These are phyloP conservation scores for Lantana camara DNA, from an alignment of 257 asterid species.

Conservation along the genomic window DNA sequence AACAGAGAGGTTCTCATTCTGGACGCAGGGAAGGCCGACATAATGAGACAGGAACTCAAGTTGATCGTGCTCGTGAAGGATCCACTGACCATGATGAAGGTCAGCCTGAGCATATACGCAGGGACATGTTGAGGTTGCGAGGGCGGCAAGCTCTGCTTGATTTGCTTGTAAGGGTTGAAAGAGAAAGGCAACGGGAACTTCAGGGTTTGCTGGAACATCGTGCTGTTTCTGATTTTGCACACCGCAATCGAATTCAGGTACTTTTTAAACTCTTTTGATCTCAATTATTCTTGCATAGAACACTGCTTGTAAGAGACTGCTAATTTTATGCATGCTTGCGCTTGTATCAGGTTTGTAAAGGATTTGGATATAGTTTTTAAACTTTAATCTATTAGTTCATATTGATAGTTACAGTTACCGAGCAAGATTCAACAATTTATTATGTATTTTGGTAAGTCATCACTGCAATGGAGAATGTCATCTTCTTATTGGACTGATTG, in stretches of 20 bases:
- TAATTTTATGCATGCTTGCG: slow-evolving; percentile 1
- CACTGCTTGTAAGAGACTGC: slow-evolving; percentile 2
- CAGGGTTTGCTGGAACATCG: slow-evolving; percentile 83
- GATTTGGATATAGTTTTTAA: slow-evolving; percentile 13
- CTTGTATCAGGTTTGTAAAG: slow-evolving; percentile 20
- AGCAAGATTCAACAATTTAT: neutral
- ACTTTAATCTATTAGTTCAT: slow-evolving; percentile 20
- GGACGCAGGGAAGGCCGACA: slow-evolving; percentile 57
- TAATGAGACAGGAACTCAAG: slow-evolving; percentile 44
- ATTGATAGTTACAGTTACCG: slow-evolving; percentile 19
- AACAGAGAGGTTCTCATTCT: slow-evolving; percentile 71
- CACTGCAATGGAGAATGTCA: slow-evolving; percentile 17
- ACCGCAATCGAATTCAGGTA: slow-evolving; percentile 93
- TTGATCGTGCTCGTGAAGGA: slow-evolving; percentile 55
- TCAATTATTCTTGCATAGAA: slow-evolving; percentile 6
- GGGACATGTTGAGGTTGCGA: slow-evolving; percentile 81
- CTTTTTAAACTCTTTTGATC: neutral
- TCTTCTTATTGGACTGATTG: slow-evolving; percentile 3
- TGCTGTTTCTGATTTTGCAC: slow-evolving; percentile 91
- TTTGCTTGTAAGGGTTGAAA: slow-evolving; percentile 78
- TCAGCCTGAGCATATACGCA: slow-evolving; percentile 77
- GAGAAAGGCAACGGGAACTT: slow-evolving; percentile 88
- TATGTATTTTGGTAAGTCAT: slow-evolving; percentile 26
- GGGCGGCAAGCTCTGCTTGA: slow-evolving; percentile 90
- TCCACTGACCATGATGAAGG: slow-evolving; percentile 58